Evolutionary conservation across 2,329 filamentous ascomycete genomes (phyloP), one percentile per base, ranked within the genome.

Genomic region (Hysterium pulicare): DNA sequence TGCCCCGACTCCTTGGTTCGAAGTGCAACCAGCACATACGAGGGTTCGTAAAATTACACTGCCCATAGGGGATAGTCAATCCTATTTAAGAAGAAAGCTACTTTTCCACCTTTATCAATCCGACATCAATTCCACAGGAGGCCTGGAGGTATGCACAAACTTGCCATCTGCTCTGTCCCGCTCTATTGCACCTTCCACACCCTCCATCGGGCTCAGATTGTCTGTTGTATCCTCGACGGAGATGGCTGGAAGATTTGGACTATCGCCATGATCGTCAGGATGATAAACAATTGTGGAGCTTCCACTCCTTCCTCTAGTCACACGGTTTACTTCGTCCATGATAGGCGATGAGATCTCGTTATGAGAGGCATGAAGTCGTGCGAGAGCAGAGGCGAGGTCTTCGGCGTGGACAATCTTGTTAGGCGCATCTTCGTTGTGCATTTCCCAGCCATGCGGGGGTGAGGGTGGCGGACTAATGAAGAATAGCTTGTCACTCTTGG

Each of bases 331-430:
- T 8, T 51, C 51, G 13, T 42, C 42, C 33, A 56, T 55, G 2
- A 66, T 58, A 8, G 59, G 57, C 9, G 51, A 55, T 0, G 53
- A 42, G 5, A 44, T 44, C n/a, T 66, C 59, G 31, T 48, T 45
- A 37, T 55, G 49, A 33, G 55, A 57, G 3, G 73, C 71, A 33
- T 74, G 72, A 41, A 84, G 61, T 45, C 71, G 74, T 13, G 74
- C 67, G 39, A 84, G 61, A 13, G 81, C 81, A 2, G 66, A 60
- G 0, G 77, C 78, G 31, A 84, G 67, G 56, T 84, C 81, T 41
- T 76, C 74, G 0, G 81, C 79, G 54, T 83, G 79, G 7, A 82
- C 80, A 44, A 82, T 75, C 62, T 79, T 83, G 63, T 84, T 84
- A 5, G 81, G 81, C 9, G 81, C 77, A 20, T 79, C 81, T 57